Conservation (phyloP, 441 rosid genomes). For the Melastoma candidum region DNA sequence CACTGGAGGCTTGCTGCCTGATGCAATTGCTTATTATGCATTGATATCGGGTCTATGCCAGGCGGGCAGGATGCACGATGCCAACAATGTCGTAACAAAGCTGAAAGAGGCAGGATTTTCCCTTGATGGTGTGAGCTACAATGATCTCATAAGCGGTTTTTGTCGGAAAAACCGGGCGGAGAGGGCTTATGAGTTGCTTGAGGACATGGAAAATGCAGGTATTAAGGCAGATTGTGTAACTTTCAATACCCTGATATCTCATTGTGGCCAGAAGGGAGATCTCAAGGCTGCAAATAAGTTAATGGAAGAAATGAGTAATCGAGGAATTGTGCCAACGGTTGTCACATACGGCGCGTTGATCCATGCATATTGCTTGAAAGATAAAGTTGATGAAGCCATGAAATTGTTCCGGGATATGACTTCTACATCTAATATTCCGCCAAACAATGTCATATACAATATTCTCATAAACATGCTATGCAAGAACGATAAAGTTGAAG, state of each 20-base stretch:
- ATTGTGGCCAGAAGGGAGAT: constrained; percentile 34
- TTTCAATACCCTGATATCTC: constrained; percentile 28
- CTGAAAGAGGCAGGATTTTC: constrained; percentile 47
- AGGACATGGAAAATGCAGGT: constrained; percentile 48
- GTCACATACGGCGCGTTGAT: constrained; percentile 56
- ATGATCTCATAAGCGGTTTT: constrained; percentile 46
- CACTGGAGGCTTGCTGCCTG: constrained; percentile 31
- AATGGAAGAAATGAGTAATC: constrained; percentile 40
- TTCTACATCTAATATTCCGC: constrained; percentile 29
- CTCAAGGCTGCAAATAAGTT: constrained; percentile 26
- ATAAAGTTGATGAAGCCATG: constrained; percentile 42
- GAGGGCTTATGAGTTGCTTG: constrained; percentile 43
- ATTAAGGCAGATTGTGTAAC: constrained; percentile 31
- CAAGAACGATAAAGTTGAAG: constrained; percentile 30
- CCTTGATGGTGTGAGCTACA: constrained; percentile 63
- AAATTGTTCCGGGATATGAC: constrained; percentile 44
- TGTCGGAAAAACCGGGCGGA: constrained; percentile 45
- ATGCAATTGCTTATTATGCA: constrained; percentile 48
- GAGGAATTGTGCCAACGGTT: constrained; percentile 41
- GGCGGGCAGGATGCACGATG: constrained; percentile 45
- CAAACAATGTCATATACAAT: constrained; percentile 62
- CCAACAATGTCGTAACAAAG: constrained; percentile 26
- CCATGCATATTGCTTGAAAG: constrained; percentile 45
- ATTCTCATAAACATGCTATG: constrained; percentile 50
- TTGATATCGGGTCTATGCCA: constrained; percentile 54